phyloP scores from a whole-genome alignment of 1,284 basidiomycete species.

The Psilocybe mexicana region DNA sequence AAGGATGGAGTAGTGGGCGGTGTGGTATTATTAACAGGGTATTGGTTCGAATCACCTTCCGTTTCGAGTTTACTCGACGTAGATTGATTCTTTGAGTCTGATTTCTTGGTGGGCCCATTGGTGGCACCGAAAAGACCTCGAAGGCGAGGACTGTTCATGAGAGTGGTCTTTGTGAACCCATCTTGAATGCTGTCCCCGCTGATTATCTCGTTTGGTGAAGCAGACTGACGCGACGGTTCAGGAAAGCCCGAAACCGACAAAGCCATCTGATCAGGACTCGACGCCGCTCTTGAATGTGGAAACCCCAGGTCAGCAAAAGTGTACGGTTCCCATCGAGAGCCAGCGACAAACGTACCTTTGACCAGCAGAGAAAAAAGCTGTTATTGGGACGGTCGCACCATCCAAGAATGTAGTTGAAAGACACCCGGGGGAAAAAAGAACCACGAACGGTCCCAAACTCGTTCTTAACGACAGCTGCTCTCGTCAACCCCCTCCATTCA shows the following conservation, averaged over 20 bases:
- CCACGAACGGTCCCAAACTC: neutral
- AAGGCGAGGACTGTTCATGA: constrained; percentile 22
- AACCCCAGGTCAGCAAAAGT: neutral
- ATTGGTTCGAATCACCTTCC: constrained; percentile 8
- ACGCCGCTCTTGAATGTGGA: neutral
- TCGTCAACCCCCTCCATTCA: neutral
- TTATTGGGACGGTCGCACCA: constrained; percentile 1
- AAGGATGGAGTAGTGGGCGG: constrained; percentile 18
- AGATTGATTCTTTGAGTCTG: constrained; percentile 12
- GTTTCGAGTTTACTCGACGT: constrained; percentile 19
- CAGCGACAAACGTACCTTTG: neutral
- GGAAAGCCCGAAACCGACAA: constrained; percentile 28
- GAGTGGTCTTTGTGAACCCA: constrained; percentile 9
- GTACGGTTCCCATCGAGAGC: neutral
- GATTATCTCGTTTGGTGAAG: constrained; percentile 14
- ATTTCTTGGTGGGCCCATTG: constrained; percentile 13
- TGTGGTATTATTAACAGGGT: constrained; percentile 6
- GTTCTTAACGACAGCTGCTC: neutral
- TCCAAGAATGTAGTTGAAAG: neutral
- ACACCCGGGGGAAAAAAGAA: constrained; percentile 4
- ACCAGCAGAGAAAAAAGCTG: constrained; percentile 1
- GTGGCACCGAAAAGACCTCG: constrained; percentile 20
- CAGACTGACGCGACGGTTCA: constrained; percentile 22
- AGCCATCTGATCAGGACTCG: constrained; percentile 16
- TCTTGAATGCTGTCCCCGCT: constrained; percentile 12